Evolutionary conservation across 208 protist genomes (phyloP).

Genomic region (Acanthamoeba triangularis): DNA sequence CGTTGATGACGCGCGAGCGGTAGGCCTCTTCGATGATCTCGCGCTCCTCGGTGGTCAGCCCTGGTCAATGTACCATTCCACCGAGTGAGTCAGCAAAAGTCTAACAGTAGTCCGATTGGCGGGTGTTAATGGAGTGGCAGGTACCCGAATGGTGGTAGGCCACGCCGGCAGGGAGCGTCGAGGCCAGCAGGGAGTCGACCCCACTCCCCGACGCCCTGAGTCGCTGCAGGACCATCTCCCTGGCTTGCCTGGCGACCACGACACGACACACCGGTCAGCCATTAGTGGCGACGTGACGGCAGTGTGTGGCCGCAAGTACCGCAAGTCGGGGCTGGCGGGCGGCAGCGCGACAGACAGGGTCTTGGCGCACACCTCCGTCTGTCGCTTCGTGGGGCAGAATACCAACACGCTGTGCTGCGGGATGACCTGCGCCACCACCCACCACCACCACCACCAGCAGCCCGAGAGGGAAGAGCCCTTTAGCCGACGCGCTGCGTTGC

Average conservation of each 20-base stretch:
- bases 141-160: constrained; percentile 89
- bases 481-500: background rate
- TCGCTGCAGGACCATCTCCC: background rate
- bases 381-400: constrained; percentile 23
- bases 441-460: no score
- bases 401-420: constrained; percentile 11
- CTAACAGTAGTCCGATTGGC: background rate
- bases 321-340: background rate
- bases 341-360: background rate
- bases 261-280: background rate
- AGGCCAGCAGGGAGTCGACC: constrained; percentile 69
- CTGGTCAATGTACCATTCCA: no score
- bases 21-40: constrained; percentile 60
- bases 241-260: background rate
- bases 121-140: no score
- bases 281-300: background rate
- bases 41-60: constrained; percentile 44
- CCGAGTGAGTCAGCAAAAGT: no score
- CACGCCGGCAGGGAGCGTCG: constrained; percentile 83
- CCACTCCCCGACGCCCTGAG: background rate
- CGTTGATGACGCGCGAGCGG: constrained; percentile 50
- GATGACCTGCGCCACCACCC: background rate
- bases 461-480: no score
- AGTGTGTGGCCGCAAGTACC: background rate
- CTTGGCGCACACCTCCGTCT: constrained; percentile 10